Conservation (phyloP, 139 green algal species). For the Mesostigma viride region DNA sequence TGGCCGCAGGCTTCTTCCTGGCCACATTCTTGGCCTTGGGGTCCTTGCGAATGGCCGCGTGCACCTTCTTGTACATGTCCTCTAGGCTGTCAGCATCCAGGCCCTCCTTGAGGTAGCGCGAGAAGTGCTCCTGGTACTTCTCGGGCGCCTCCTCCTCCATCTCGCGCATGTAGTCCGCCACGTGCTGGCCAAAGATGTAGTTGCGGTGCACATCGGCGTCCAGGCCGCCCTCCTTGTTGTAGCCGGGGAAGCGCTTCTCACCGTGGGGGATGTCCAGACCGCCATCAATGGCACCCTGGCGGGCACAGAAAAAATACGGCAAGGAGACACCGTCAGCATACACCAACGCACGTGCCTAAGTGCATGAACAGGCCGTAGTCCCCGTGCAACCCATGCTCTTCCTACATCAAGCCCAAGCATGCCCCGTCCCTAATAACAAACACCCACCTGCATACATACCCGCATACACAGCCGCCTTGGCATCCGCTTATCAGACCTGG, state of each 20-base stretch:
- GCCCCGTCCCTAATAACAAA: background rate
- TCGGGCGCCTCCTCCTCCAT: conserved; percentile 84
- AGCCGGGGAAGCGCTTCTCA: conserved; percentile 96
- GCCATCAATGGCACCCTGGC: conserved; percentile 85
- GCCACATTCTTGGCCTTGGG: conserved; percentile 59
- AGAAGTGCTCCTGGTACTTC: conserved; percentile 87
- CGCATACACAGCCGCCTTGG: too few relatives aligned
- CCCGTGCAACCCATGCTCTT: too few relatives aligned
- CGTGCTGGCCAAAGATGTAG: conserved; percentile 70
- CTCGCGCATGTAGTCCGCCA: conserved; percentile 91
- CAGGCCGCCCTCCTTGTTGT: conserved; percentile 60
- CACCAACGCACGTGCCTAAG: too few relatives aligned
- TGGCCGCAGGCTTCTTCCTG: conserved; percentile 53
- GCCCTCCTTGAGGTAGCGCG: conserved; percentile 67
- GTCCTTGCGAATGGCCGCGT: conserved; percentile 81
- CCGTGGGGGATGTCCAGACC: conserved; percentile 95
- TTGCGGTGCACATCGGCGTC: conserved; percentile 65
- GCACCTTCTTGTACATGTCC: conserved; percentile 74
- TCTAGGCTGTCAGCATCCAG: conserved; percentile 78
- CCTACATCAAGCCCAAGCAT: too few relatives aligned
- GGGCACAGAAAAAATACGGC: conserved; percentile 7
- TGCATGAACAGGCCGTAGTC: too few relatives aligned
- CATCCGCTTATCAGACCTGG: too few relatives aligned
- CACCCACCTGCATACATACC: too few relatives aligned
- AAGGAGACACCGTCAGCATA: too few relatives aligned